Conservation (phyloP, 768 basidiomycete species). For the Sistotremastrum niveocremeum region DNA sequence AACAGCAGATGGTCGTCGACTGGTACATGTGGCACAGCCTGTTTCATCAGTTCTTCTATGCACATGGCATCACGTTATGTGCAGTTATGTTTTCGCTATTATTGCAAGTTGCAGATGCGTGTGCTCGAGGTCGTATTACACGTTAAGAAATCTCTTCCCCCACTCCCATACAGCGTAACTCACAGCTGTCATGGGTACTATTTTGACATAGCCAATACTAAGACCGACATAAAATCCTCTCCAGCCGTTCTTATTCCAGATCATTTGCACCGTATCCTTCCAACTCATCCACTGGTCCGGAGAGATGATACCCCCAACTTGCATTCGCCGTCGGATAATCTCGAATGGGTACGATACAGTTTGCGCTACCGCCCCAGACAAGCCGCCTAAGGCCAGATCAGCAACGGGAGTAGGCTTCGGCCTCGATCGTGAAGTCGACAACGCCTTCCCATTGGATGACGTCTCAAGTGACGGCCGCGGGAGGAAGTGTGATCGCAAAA, state of each 20-base stretch:
- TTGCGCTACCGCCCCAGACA: constrained; percentile 76
- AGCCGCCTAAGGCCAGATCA: constrained; percentile 73
- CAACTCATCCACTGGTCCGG: constrained; percentile 70
- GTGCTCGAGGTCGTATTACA: constrained; percentile 8
- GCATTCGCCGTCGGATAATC: constrained; percentile 83
- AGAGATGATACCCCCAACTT: constrained; percentile 75
- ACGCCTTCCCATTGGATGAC: constrained; percentile 23
- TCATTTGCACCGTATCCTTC: constrained; percentile 56
- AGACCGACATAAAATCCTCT: constrained; percentile 87
- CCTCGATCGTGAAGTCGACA: constrained; percentile 15
- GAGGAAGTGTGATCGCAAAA: constrained; percentile 45
- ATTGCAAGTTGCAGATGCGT: too few relatives aligned
- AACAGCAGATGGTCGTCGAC: too few relatives aligned
- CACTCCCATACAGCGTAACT: constrained; percentile 87
- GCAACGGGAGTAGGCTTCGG: constrained; percentile 30
- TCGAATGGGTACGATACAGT: constrained; percentile 93
- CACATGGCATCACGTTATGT: too few relatives aligned
- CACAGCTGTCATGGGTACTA: constrained; percentile 92
- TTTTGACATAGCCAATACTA: constrained; percentile 84
- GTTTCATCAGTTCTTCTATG: too few relatives aligned
- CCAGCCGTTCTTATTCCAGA: constrained; percentile 63
- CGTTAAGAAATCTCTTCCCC: constrained; percentile 40
- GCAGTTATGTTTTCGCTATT: too few relatives aligned
- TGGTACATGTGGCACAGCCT: too few relatives aligned
- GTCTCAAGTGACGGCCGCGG: constrained; percentile 24